These are phyloP conservation scores for Microcos paniculata DNA, from an alignment of 345 rosid genomes.

Conservation along the genomic window DNA sequence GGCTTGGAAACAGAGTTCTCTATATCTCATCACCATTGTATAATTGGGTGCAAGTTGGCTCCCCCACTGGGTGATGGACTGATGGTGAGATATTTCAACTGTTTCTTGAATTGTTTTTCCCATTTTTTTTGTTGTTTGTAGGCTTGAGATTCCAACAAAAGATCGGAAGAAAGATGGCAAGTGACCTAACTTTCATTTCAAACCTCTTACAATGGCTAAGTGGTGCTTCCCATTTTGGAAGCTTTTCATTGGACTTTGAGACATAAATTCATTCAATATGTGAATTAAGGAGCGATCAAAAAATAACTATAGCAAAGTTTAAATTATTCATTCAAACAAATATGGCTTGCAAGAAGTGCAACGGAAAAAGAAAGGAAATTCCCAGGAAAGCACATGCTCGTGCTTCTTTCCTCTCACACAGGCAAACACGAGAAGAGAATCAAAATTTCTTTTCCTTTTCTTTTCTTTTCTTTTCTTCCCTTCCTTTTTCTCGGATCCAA, in stretches of 20 bases:
- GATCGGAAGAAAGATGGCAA: not conserved
- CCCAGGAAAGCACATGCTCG: slow-evolving; percentile 24
- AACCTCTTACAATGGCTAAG: not conserved
- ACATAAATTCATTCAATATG: no score
- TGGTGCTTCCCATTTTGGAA: not conserved
- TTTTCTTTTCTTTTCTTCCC: slow-evolving; percentile 7
- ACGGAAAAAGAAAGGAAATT: slow-evolving; percentile 7
- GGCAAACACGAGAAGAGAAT: slow-evolving; percentile 27
- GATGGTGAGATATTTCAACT: not conserved
- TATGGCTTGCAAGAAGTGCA: not conserved
- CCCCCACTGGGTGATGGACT: not conserved
- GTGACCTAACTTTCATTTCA: not conserved
- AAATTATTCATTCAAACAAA: slow-evolving; percentile 19
- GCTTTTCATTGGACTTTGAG: not conserved
- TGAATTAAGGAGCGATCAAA: no score
- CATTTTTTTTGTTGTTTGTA: not conserved
- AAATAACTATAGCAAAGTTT: no score
- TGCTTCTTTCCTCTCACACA: slow-evolving; percentile 12
- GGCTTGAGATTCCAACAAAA: no score
- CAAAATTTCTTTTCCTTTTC: slow-evolving; percentile 1
- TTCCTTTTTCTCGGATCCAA: slow-evolving; percentile 31
- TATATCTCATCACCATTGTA: not conserved
- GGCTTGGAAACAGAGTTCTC: slow-evolving; percentile 18
- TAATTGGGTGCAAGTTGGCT: slow-evolving; percentile 19
- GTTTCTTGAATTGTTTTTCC: not conserved